These are phyloP conservation scores for Peribolospora kevripleyi DNA, from an alignment of 768 basidiomycete genomes.

Conservation along the genomic window DNA sequence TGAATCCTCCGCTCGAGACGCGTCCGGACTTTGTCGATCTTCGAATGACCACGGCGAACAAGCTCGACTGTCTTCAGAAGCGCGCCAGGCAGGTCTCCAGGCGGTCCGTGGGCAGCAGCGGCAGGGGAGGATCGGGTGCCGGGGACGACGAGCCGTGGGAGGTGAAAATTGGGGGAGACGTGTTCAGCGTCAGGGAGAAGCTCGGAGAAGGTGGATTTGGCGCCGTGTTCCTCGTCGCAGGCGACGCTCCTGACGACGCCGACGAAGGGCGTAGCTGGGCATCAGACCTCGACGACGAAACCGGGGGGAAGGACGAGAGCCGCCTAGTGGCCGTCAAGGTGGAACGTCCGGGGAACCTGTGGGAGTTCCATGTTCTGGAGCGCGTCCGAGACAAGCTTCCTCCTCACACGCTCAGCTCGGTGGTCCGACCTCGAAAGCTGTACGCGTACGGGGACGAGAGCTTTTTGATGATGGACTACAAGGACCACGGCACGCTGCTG, in stretches of 20 bases:
- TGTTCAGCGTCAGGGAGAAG: conserved; percentile 54
- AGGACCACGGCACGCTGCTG: conserved; percentile 74
- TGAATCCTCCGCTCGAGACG: conserved; percentile 26
- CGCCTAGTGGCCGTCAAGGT: conserved; percentile 67
- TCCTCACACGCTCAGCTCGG: conserved; percentile 32
- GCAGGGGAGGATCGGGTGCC: conserved; percentile 9
- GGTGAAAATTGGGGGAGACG: conserved; percentile 37
- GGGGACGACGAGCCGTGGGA: conserved; percentile 23
- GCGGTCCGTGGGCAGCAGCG: conserved; percentile 5
- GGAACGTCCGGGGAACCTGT: conserved; percentile 62
- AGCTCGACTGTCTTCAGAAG: conserved; percentile 47
- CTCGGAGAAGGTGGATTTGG: conserved; percentile 95
- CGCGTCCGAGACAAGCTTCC: conserved; percentile 49
- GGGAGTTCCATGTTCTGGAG: conserved; percentile 76
- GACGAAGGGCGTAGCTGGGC: conserved; percentile 18
- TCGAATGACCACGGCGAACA: conserved; percentile 21
- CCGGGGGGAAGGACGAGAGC: conserved; percentile 32
- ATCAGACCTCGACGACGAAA: conserved; percentile 23
- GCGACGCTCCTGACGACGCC: conserved; percentile 18
- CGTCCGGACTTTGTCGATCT: conserved; percentile 19
- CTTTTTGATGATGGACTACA: conserved; percentile 64
- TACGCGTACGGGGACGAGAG: conserved; percentile 76
- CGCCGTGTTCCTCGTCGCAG: conserved; percentile 42
- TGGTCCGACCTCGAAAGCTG: conserved; percentile 52
- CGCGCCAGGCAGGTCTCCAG: conserved; percentile 27